Conservation (phyloP, 2,329 filamentous ascomycete species). For the Phoma herbarum region DNA sequence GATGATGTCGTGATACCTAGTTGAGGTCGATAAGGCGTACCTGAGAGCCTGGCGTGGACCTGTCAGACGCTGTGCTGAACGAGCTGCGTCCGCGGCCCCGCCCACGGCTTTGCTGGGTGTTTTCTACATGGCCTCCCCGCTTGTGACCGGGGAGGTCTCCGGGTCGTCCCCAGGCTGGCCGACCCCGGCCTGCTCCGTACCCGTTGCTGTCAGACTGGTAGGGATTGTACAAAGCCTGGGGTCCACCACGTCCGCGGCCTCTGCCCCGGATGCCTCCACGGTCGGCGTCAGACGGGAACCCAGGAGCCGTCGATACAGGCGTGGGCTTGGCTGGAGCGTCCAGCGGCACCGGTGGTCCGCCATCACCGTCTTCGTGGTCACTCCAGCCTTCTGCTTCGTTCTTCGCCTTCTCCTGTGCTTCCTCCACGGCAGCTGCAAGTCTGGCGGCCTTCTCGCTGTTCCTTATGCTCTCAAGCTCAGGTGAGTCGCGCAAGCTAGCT, state of each 20-base stretch:
- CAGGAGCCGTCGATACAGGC: conserved; percentile 12
- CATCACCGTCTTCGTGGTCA: conserved; percentile 49
- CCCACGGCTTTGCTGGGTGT: conserved; percentile 6
- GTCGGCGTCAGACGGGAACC: neutral
- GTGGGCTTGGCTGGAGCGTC: neutral
- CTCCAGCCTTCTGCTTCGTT: conserved; percentile 53
- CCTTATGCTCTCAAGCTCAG: conserved; percentile 34
- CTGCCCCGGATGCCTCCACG: conserved; percentile 10
- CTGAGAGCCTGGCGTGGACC: neutral
- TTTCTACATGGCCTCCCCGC: neutral
- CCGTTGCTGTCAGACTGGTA: neutral
- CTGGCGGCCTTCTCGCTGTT: conserved; percentile 37
- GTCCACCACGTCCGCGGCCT: conserved; percentile 10
- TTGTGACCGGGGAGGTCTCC: conserved; percentile 1
- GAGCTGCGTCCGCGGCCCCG: conserved; percentile 9
- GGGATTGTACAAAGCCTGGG: neutral
- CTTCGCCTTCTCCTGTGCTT: conserved; percentile 51
- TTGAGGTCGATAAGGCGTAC: conserved; percentile 7
- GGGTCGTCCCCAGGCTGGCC: neutral
- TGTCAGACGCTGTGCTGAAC: neutral
- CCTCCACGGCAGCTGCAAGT: conserved; percentile 34
- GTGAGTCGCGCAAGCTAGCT: conserved; percentile 46
- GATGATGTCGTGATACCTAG: neutral
- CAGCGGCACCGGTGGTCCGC: conserved; percentile 42
- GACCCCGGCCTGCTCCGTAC: neutral